phyloP scores from a whole-genome alignment of 331 rosid genomes.

The Malus hybrid region DNA sequence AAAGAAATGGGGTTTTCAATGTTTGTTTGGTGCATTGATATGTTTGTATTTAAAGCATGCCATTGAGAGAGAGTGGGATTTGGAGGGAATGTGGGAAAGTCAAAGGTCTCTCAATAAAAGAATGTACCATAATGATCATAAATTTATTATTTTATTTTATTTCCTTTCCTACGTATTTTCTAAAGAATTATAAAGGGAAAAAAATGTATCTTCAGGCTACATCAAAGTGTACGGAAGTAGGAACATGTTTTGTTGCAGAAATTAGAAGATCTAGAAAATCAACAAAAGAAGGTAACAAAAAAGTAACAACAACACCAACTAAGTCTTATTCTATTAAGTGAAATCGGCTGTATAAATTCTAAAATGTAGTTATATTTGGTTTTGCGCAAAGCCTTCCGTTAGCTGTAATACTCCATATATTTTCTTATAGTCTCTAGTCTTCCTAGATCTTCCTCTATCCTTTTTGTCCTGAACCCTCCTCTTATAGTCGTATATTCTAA shows the following conservation, averaged over 20 bases:
- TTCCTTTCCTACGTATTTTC: background rate
- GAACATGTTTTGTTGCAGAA: background rate
- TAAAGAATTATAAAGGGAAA: too few relatives aligned
- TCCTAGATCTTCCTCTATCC: too few relatives aligned
- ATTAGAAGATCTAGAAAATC: background rate
- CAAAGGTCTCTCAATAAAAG: background rate
- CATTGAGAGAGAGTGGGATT: background rate
- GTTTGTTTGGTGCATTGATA: background rate
- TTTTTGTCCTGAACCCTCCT: too few relatives aligned
- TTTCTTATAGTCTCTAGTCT: too few relatives aligned
- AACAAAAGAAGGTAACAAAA: too few relatives aligned
- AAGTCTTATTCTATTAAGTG: too few relatives aligned
- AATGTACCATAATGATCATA: background rate
- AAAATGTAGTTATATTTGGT: too few relatives aligned
- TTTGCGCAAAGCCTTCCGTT: too few relatives aligned
- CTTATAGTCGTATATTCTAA: too few relatives aligned
- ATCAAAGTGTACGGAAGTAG: background rate
- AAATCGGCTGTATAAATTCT: too few relatives aligned
- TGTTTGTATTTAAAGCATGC: conserved; percentile 1
- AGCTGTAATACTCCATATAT: too few relatives aligned
- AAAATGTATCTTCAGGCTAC: background rate
- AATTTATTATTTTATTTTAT: background rate
- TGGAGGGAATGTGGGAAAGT: conserved; percentile 17
- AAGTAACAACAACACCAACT: too few relatives aligned
- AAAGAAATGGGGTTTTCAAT: background rate